phyloP scores from a whole-genome alignment of 345 rosid species.

The Pseudoturritis turrita region DNA sequence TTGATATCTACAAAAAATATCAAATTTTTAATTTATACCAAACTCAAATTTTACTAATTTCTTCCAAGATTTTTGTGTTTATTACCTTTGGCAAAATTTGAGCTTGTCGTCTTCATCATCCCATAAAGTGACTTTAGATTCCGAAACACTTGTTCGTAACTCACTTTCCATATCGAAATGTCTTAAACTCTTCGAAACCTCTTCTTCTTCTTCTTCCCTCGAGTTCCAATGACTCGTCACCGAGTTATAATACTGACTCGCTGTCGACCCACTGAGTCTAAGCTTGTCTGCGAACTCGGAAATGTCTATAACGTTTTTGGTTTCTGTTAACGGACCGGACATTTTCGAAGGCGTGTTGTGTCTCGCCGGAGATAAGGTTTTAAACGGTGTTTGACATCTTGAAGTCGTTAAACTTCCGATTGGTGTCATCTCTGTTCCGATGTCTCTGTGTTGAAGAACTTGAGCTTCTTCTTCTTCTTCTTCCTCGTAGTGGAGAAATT shows the following conservation, averaged over 20 bases:
- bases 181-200: constrained; percentile 78
- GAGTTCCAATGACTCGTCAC: constrained; percentile 80
- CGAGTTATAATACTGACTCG: constrained; percentile 47
- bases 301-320: constrained; percentile 47
- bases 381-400: constrained; percentile 79
- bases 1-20: constrained; percentile 57
- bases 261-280: constrained; percentile 38
- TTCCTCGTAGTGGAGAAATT: constrained; percentile 19
- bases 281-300: constrained; percentile 63
- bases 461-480: constrained; percentile 16
- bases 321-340: constrained; percentile 74
- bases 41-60: not conserved
- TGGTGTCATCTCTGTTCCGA: constrained; percentile 95
- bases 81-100: constrained; percentile 78
- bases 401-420: constrained; percentile 72
- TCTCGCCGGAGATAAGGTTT: constrained; percentile 69
- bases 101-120: constrained; percentile 75
- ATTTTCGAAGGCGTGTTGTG: constrained; percentile 86
- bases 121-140: constrained; percentile 65
- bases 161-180: constrained; percentile 59
- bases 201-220: constrained; percentile 88
- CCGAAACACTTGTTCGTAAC: constrained; percentile 45
- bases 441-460: constrained; percentile 63
- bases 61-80: not conserved
- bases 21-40: not conserved